Base-by-base conservation (phyloP, 257 asterid genomes). In the Misopates orontium region DNA sequence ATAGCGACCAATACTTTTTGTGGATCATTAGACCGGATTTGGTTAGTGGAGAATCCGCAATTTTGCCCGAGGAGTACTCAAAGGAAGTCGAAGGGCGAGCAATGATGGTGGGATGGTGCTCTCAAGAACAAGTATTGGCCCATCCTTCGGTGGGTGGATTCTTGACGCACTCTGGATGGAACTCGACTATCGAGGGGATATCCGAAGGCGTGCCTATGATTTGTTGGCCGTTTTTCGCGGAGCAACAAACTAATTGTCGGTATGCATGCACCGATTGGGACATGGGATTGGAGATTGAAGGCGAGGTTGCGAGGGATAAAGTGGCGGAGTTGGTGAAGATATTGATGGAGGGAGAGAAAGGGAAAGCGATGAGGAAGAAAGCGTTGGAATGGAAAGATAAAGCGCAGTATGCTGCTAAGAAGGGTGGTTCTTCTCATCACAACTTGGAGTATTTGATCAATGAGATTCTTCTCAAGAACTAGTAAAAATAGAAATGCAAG, bases 191-290 rank as follows among this genome's bases (percentile, higher is more conserved):
- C 0, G 87, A 79, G 76, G 69, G 79, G 0, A 21, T 79, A 10
- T 64, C 81, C 0, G 79, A 63, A 22, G 84, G 84, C 12, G 84
- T 82, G 17, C 82, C 84, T 12, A 71, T 79, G 82, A 66, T 82
- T 16, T 82, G 84, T 52, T 82, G 87, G 87, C 87, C 87, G 14
- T 82, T 79, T 56, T 82, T 82, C 25, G 80, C 87, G 0, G 87
- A 82, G 72, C 87, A 82, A 69, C 87, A 68, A 20, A 82, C 87
- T 14, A 82, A 79, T 21, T 82, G 87, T 42, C 45, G 75, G 1
- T 82, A 79, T 12, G 73, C 71, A 7, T 74, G 87, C 66, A n/a
- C 60, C 8, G 44, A 66, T 1, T 82, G 87, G 84, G 71, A 49
- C n/a, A 48, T 64, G 11, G 87, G 84, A 1, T 62, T 71, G 44